A percentile compares a stretch with the other conserved stretches of the same genome.
phyloP scores from a whole-genome alignment of 768 basidiomycete species.

The Xerocomus potaroensis region DNA sequence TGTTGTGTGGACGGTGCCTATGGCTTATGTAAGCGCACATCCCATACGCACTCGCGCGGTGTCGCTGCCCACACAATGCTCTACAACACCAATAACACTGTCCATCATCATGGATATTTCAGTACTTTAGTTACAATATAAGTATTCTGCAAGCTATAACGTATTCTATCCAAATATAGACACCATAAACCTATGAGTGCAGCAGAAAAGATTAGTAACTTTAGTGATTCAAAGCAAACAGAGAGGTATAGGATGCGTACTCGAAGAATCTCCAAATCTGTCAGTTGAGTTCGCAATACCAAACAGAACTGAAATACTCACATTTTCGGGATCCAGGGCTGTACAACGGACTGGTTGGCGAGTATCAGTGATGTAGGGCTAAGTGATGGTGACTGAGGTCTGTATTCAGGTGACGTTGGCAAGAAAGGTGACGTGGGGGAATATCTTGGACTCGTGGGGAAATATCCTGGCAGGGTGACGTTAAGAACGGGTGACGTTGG shows the following conservation, averaged over 20 bases:
- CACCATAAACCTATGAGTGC: conserved; percentile 40
- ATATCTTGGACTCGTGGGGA: conserved; percentile 72
- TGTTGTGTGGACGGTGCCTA: too few relatives aligned
- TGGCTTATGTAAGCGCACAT: too few relatives aligned
- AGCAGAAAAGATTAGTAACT: background rate
- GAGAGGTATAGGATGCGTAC: conserved; percentile 43
- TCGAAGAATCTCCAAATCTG: conserved; percentile 62
- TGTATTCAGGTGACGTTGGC: conserved; percentile 79
- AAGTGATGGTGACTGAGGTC: conserved; percentile 87
- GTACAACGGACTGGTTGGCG: conserved; percentile 87
- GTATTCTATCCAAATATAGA: too few relatives aligned
- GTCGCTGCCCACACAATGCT: too few relatives aligned
- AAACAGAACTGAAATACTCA: conserved; percentile 36
- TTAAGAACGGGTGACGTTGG: conserved; percentile 84
- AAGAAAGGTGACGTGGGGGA: conserved; percentile 86
- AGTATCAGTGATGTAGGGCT: conserved; percentile 90
- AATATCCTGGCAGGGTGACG: conserved; percentile 70
- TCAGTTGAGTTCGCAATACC: background rate
- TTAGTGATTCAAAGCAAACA: conserved; percentile 22
- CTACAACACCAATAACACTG: too few relatives aligned
- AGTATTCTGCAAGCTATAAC: too few relatives aligned
- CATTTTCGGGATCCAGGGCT: conserved; percentile 91
- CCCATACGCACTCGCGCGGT: too few relatives aligned
- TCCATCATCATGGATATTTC: too few relatives aligned
- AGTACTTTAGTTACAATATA: too few relatives aligned